Percentiles rank a stretch among this genome's conserved stretches.
phyloP scores from a whole-genome alignment of 768 basidiomycete species.

The Amyloporia xantha region DNA sequence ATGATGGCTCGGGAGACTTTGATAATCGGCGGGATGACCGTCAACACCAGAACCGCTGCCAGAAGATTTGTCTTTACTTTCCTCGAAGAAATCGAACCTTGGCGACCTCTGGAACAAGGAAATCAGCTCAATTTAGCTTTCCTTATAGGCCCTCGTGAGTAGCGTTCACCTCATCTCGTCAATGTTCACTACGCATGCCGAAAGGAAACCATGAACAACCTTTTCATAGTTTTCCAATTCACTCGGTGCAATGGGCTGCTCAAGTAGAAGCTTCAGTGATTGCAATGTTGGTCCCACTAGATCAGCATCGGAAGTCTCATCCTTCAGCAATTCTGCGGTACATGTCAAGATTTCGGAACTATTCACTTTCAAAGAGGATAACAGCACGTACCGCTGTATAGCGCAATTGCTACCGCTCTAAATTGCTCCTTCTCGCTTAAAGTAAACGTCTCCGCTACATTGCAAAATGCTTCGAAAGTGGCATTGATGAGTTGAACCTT shows the following conservation, averaged over 20 bases:
- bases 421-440: constrained; percentile 63
- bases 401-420: constrained; percentile 67
- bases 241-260: constrained; percentile 39
- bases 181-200: constrained; percentile 75
- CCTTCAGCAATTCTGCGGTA: constrained; percentile 67
- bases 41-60: constrained; percentile 78
- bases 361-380: background rate
- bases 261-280: constrained; percentile 68
- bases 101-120: constrained; percentile 54
- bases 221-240: constrained; percentile 48
- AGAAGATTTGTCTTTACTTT: constrained; percentile 91
- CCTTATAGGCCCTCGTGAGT: constrained; percentile 2
- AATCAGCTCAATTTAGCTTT: too few relatives aligned
- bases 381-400: constrained; percentile 60
- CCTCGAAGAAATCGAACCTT: constrained; percentile 65
- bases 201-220: constrained; percentile 75
- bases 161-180: constrained; percentile 81
- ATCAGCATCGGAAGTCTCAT: constrained; percentile 76
- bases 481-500: constrained; percentile 58
- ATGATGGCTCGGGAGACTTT: constrained; percentile 68
- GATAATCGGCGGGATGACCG: constrained; percentile 60
- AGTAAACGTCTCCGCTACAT: constrained; percentile 52
- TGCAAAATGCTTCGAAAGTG: constrained; percentile 54
- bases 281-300: constrained; percentile 76
- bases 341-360: constrained; percentile 8